These are phyloP conservation scores for Beauveria brongniartii DNA, from an alignment of 2,329 filamentous ascomycete genomes.

Conservation along the genomic window DNA sequence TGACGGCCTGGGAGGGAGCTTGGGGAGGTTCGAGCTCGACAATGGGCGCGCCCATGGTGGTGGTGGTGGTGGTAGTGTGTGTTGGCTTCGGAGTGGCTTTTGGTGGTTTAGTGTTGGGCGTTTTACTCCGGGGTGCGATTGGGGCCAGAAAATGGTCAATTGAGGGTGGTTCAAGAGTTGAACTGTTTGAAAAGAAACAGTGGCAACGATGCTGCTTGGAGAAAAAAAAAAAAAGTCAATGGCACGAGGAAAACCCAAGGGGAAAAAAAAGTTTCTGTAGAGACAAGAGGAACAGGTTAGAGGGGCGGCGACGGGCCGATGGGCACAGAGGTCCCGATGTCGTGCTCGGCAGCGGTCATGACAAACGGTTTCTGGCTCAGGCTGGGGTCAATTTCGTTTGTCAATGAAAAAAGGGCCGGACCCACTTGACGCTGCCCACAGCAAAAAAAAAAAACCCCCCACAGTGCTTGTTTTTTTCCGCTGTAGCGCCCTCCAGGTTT, in stretches of 20 bases:
- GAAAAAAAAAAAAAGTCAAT: no score
- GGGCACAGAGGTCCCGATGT: constrained; percentile 16
- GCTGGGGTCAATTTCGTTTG: constrained; percentile 7
- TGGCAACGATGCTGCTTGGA: no score
- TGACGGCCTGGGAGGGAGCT: constrained; percentile 54
- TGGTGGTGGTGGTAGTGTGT: not conserved
- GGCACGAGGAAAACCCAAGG: not conserved
- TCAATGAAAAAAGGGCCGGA: not conserved
- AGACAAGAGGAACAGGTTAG: not conserved
- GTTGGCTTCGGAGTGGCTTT: not conserved
- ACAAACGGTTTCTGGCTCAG: constrained; percentile 9
- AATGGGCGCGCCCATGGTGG: constrained; percentile 29
- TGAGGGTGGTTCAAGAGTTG: no score
- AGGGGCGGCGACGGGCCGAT: constrained; percentile 15
- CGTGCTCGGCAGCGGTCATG: constrained; percentile 14
- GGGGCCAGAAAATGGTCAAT: no score
- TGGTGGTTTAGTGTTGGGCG: no score
- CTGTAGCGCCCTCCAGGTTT: no score
- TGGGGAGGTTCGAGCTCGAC: constrained; percentile 28
- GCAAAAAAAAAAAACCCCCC: no score
- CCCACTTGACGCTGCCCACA: no score
- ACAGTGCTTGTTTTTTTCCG: not conserved
- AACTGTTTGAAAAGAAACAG: no score
- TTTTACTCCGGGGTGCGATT: no score
- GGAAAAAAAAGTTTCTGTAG: not conserved